phyloP scores from a whole-genome alignment of 805 yeast species.

The Isabelozyma rhagii region DNA sequence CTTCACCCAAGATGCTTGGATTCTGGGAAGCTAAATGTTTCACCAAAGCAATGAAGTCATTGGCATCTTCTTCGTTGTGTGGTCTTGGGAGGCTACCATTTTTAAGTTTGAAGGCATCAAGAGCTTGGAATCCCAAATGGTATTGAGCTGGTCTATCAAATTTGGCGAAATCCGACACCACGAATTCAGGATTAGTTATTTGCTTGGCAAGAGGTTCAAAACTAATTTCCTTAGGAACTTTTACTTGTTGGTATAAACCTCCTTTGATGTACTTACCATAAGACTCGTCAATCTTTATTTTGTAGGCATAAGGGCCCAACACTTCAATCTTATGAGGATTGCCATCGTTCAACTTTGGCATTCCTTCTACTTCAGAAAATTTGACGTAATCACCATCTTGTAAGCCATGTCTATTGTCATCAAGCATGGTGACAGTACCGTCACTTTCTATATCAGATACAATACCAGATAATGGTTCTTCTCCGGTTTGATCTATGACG shows the following conservation, averaged over 20 bases:
- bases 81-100: conserved; percentile 78
- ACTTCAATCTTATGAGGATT: conserved; percentile 73
- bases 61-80: conserved; percentile 69
- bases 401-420: conserved; percentile 88
- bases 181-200: conserved; percentile 71
- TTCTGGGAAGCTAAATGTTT: conserved; percentile 54
- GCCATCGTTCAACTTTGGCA: conserved; percentile 71
- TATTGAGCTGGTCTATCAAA: conserved; percentile 88
- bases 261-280: conserved; percentile 73
- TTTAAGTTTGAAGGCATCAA: conserved; percentile 65
- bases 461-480: conserved; percentile 84
- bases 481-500: conserved; percentile 85
- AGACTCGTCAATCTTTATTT: conserved; percentile 53
- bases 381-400: conserved; percentile 90
- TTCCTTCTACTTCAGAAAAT: conserved; percentile 82
- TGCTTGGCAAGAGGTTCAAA: conserved; percentile 68
- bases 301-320: conserved; percentile 92
- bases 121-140: conserved; percentile 89
- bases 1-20: conserved; percentile 57
- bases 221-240: conserved; percentile 63
- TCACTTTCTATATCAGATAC: conserved; percentile 83
- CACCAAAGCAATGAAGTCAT: conserved; percentile 58
- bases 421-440: conserved; percentile 92
- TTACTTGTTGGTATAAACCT: conserved; percentile 90
- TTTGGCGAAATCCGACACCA: conserved; percentile 87